A percentile compares a stretch with the other conserved stretches of the same genome.
These are phyloP conservation scores for Auricularia heimuer DNA, from an alignment of 768 basidiomycete species.

Conservation along the genomic window DNA sequence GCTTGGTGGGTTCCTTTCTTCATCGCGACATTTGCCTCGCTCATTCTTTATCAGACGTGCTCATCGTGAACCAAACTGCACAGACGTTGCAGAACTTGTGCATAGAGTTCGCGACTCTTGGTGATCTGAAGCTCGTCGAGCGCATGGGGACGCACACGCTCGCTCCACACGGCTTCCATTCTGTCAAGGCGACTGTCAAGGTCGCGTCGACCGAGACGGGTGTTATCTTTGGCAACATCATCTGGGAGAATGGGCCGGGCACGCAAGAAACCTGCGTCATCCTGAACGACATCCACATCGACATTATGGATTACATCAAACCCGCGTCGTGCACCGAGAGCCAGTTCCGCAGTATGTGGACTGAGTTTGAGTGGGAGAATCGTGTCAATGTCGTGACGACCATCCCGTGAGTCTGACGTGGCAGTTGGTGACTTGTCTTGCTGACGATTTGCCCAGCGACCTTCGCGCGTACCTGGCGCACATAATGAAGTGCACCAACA, in stretches of 20 bases:
- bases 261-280: slow-evolving; percentile 88
- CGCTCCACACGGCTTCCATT: slow-evolving; percentile 95
- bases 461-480: slow-evolving; percentile 86
- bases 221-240: slow-evolving; percentile 95
- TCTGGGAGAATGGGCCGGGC: slow-evolving; percentile 79
- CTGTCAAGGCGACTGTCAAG: slow-evolving; percentile 97
- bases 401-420: slow-evolving; percentile 53
- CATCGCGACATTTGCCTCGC: not conserved
- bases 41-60: slow-evolving; percentile 51
- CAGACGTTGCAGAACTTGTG: slow-evolving; percentile 95
- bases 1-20: slow-evolving; percentile 43
- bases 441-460: slow-evolving; percentile 35
- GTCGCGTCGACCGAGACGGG: slow-evolving; percentile 97
- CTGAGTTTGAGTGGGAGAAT: slow-evolving; percentile 99
- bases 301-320: slow-evolving; percentile 98
- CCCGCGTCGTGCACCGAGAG: slow-evolving; percentile 93
- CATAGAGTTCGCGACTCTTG: slow-evolving; percentile 93
- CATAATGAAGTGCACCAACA: slow-evolving; percentile 95
- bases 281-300: slow-evolving; percentile 93
- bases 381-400: slow-evolving; percentile 85
- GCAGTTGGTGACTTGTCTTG: not conserved
- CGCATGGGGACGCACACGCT: slow-evolving; percentile 89
- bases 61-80: slow-evolving; percentile 91
- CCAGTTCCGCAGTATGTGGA: slow-evolving; percentile 98
- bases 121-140: slow-evolving; percentile 94